Conservation (phyloP, 768 basidiomycete species). For the Lactarius pseudohatsudake region DNA sequence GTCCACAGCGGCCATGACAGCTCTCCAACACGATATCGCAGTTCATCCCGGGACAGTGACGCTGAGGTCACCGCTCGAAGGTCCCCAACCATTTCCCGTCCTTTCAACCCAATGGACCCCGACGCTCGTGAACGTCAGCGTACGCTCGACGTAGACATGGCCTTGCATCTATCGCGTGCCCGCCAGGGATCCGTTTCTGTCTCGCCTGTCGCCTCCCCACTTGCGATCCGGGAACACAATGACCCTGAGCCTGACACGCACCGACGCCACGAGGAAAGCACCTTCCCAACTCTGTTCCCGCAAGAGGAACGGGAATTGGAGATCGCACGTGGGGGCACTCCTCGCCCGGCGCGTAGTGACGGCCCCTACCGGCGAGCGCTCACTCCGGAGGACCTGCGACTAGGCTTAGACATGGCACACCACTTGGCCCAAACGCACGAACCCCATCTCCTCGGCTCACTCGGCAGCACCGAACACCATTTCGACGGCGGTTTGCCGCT, state of each 20-base stretch:
- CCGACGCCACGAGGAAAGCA: constrained; percentile 33
- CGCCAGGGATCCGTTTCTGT: constrained; percentile 57
- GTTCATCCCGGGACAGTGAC: constrained; percentile 35
- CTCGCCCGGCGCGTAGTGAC: constrained; percentile 10
- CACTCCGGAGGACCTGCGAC: constrained; percentile 5
- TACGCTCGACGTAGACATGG: constrained; percentile 94
- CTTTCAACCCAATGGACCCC: constrained; percentile 69
- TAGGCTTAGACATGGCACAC: constrained; percentile 14
- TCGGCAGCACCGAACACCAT: constrained; percentile 12
- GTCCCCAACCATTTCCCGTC: constrained; percentile 62
- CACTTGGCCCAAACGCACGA: constrained; percentile 41
- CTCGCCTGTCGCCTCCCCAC: constrained; percentile 33
- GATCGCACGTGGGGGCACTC: constrained; percentile 37
- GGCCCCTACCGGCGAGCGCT: background rate
- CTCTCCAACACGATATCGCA: constrained; percentile 14
- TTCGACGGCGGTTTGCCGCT: constrained; percentile 55
- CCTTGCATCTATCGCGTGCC: constrained; percentile 72
- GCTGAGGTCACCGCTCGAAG: constrained; percentile 45
- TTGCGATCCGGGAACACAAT: constrained; percentile 38
- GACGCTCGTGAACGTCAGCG: constrained; percentile 83
- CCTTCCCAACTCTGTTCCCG: constrained; percentile 46
- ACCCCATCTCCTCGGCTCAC: constrained; percentile 45
- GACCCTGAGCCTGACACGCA: constrained; percentile 35
- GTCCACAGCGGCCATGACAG: constrained; percentile 12
- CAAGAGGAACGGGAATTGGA: constrained; percentile 51